Evolutionary conservation across 768 basidiomycete species (phyloP), one percentile per base, ranked within the genome.

Genomic region (Kwoniella botswanensis): DNA sequence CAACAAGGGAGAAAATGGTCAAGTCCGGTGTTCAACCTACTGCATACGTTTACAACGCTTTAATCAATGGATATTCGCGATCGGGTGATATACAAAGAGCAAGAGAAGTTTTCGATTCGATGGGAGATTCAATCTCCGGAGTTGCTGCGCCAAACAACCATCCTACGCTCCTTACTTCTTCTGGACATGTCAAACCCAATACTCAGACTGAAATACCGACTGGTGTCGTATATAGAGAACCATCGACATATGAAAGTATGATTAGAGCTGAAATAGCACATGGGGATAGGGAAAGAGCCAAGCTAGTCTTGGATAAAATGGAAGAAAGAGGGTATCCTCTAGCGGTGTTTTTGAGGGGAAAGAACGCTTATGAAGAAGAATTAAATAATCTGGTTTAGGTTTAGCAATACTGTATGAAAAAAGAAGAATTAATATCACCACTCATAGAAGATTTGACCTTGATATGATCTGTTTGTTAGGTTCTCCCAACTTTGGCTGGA

Each of bases 81-180:
- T 87, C 86, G 1, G 90, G 90, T 18, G 86, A 91, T 53, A 86
- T 98, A 65, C 89, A 88, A 17, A 86, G 88, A 65, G 90, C 96
- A 1, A 86, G 95, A 46, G 84, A 81, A 43, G 84, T 95, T 66
- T 99, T 99, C 82, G 93, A 94, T 82, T 82, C 86, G 10, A 86
- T 98, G 80, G 84, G 86, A 15, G 94, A 98, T 78, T 91, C 93
- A 0, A 87, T 92, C 0, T 87, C 88, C n/a, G 82, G 82, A 44
- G 88, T 95, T 17, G 94, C 95, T 2, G 94, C 94, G 0, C 87
- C 91, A 2, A 90, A 92, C 74, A 98, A 98, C 81, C 96, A 95
- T 82, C 88, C 89, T 4, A 88, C 90, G 2, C 90, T 94, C 74
- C 71, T 74, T 86, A 90, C 78, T 13, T 76, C 71, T 18, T 79